Evolutionary conservation across 306 rosid genomes (phyloP), one percentile per base, ranked within the genome.

Genomic region (Canavalia ensiformis): DNA sequence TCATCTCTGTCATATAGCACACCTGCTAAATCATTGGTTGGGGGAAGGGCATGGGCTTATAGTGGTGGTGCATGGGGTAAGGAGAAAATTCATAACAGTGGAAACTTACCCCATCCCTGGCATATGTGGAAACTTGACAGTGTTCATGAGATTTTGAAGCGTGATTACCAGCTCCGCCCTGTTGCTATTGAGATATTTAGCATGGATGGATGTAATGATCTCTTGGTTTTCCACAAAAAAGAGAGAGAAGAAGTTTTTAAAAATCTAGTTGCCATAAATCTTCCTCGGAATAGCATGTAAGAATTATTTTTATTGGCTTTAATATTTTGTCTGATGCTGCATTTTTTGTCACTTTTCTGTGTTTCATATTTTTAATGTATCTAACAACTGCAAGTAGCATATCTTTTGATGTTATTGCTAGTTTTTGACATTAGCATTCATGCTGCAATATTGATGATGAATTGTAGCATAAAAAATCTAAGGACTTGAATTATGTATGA

Each of bases 1-100:
- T 92, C 97, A 79, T 88, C 91, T 60, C 79, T 92, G 64, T 94
- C 97, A 80, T 90, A 91, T 88, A 89, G 87, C 74, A 74, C 91
- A 70, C 67, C 88, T 28, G 90, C 74, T 70, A 92, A 91, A 88
- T 87, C 89, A 69, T 88, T 76, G 83, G 89, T 87, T 81, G 99
- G 99, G 81, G 99, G 98, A 82, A 94, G 98, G 86, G 99, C 99
- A 18, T 96, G 99, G 99, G 98, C 99, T 60, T 96, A 94, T 71
- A 90, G 89, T 87, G 99, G 99, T 18, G 99, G 99, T 80, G 99
- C 99, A 70, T 96, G 98, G 98, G 99, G 99, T 56, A 96, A 94
- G 86, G 99, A 96, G 88, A 96, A 92, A 90, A 87, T 90, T 73
- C 89, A 92, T 65, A 86, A 85, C 72, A 82, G 90, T 56, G 98